Percentiles rank a stretch among this genome's conserved stretches.
Conservation (phyloP, 2,329 filamentous ascomycete species). For the Claviceps purpurea region DNA sequence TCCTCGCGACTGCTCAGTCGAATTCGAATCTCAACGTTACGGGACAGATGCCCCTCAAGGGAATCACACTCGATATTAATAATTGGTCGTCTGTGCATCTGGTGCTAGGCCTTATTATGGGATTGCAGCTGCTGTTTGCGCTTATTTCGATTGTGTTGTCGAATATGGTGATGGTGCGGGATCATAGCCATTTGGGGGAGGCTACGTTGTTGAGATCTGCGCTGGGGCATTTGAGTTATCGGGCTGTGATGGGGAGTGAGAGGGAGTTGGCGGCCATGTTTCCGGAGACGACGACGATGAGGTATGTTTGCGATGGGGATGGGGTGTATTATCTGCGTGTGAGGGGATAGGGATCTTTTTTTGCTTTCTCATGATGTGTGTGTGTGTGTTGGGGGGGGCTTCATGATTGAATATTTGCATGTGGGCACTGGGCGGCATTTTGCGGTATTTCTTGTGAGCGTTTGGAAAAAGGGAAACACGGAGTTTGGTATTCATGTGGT, state of each 20-base stretch:
- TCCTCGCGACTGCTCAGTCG: conserved; percentile 19
- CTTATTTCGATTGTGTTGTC: conserved; percentile 11
- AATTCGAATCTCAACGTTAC: conserved; percentile 14
- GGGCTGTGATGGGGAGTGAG: conserved; percentile 9
- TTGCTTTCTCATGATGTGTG: no score
- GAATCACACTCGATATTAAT: conserved; percentile 18
- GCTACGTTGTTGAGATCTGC: conserved; percentile 10
- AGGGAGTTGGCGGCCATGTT: conserved; percentile 8
- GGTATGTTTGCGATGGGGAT: conserved; percentile 3
- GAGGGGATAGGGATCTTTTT: neutral
- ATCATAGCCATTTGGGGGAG: conserved; percentile 12
- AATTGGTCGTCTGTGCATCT: conserved; percentile 20
- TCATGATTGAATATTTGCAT: no score
- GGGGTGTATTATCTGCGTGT: conserved; percentile 5
- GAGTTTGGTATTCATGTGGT: no score
- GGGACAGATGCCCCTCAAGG: conserved; percentile 19
- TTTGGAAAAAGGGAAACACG: no score
- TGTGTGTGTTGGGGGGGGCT: no score
- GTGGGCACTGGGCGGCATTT: no score
- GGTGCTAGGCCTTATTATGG: conserved; percentile 19
- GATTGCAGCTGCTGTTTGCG: conserved; percentile 17
- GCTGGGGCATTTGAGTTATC: conserved; percentile 7
- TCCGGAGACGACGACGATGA: conserved; percentile 3
- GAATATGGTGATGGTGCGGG: conserved; percentile 16
- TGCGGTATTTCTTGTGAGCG: no score